Percentiles rank a stretch among this genome's conserved stretches.
phyloP scores from a whole-genome alignment of 371 early-diverging fungal genomes.

The Lichtheimia ornata region DNA sequence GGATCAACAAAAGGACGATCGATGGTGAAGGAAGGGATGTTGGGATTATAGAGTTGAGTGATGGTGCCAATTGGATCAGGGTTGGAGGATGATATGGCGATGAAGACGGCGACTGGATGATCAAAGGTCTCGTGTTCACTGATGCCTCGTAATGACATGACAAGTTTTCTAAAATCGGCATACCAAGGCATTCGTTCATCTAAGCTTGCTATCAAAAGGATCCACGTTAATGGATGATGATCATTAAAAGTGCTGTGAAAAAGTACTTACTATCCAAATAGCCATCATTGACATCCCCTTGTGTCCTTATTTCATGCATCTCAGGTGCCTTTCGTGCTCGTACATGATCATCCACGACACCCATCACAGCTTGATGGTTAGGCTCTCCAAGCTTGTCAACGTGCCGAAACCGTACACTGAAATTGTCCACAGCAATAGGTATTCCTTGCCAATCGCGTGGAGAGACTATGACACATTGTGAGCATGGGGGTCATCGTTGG shows the following conservation, averaged over 20 bases:
- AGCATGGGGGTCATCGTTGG: not conserved
- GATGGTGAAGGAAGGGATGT: slow-evolving; percentile 54
- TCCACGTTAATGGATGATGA: no score
- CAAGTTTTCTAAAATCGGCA: slow-evolving; percentile 67
- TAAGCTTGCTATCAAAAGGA: slow-evolving; percentile 27
- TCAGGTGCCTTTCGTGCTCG: slow-evolving; percentile 20
- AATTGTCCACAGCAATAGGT: slow-evolving; percentile 64
- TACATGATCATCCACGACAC: slow-evolving; percentile 59
- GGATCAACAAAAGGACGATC: slow-evolving; percentile 72
- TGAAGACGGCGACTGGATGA: slow-evolving; percentile 86
- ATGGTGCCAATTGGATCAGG: slow-evolving; percentile 78
- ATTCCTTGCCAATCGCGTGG: slow-evolving; percentile 72
- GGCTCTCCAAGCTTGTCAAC: slow-evolving; percentile 62
- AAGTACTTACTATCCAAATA: slow-evolving; percentile 57
- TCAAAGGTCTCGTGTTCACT: slow-evolving; percentile 93
- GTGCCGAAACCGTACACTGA: slow-evolving; percentile 70
- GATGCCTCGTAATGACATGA: slow-evolving; percentile 66
- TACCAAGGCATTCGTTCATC: slow-evolving; percentile 88
- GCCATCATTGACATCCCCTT: slow-evolving; percentile 45
- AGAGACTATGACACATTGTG: slow-evolving; percentile 45
- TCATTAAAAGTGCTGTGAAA: not conserved
- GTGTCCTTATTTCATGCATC: slow-evolving; percentile 24
- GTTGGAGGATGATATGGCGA: slow-evolving; percentile 77
- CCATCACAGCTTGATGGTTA: slow-evolving; percentile 53
- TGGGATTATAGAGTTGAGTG: slow-evolving; percentile 60